Evolutionary conservation across 371 early-diverging fungal species (phyloP), one percentile per base, ranked within the genome.

Genomic region (Mortierella sp.): DNA sequence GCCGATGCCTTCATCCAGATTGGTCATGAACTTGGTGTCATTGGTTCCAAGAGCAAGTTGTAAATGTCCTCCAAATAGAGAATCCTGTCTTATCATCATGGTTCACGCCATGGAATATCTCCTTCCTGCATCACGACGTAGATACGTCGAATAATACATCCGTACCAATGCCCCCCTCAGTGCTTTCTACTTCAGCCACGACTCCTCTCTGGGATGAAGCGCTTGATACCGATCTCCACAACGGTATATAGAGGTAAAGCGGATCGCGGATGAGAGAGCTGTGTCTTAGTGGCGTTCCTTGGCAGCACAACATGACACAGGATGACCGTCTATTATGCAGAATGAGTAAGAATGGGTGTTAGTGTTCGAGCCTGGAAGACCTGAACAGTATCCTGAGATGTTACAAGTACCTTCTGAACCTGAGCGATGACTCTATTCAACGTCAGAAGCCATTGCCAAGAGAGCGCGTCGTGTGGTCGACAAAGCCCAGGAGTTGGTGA

Each of bases 341-440:
- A 39, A 3, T 40, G 24, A 21, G 25, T 22, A 22, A 13, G 28
- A 8, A 13, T 8, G 6, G 37, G 37, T 37, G 37, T 37, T 8
- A 37, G 37, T 8, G 13, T 37, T 37, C 37, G n/a, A 39, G 17
- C 19, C 17, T 34, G 21, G 50, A 37, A 52, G 12, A 21, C 22
- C 45, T 31, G 29, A 5, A n/a, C 24, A 31, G 37, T 8, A 21
- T 8, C n/a, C 1, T 10, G 7, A 14, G 1, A 46, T 31, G 34
- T 22, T 34, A 43, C 28, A 6, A n/a, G 57, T 71, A 82, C 85
- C 84, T 87, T 87, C 58, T 87, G 88, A 10, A 88, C 90, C 57
- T 89, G 88, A 2, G 85, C 79, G 53, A 90, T 84, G 24, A 90
- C 83, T 22, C 92, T 71, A 51, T 83, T 89, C 5, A 88, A 27